Conservation (phyloP, 2,329 filamentous ascomycete species). For the Nemania sp. region DNA sequence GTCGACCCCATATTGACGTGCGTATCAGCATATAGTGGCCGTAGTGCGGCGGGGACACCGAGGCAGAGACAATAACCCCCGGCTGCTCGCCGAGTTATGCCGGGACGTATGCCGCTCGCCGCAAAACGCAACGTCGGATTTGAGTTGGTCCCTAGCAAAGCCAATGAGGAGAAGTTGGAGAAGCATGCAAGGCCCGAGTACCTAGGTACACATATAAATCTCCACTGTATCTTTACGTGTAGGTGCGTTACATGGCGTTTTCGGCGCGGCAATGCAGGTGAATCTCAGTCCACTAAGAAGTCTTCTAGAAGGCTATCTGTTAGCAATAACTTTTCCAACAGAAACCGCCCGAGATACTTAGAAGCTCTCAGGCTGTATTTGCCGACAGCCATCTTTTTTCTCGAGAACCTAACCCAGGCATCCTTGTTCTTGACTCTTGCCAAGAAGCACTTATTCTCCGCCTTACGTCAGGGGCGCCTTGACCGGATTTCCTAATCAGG, state of each 20-base stretch:
- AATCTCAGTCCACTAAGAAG: constrained; percentile 1
- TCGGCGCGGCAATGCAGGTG: background rate
- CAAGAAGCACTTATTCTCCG: constrained; percentile 12
- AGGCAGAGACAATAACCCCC: background rate
- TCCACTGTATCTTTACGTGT: background rate
- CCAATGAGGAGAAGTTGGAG: constrained; percentile 10
- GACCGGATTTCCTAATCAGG: constrained; percentile 33
- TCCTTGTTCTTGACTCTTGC: background rate
- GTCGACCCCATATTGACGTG: background rate
- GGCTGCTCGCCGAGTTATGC: constrained; percentile 16
- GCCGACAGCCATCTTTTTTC: background rate
- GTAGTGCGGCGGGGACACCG: constrained; percentile 12
- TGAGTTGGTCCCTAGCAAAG: background rate
- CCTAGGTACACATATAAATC: background rate
- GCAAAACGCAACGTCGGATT: constrained; percentile 6
- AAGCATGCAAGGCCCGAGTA: background rate
- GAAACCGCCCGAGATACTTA: background rate
- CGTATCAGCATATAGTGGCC: constrained; percentile 2
- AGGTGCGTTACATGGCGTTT: constrained; percentile 1
- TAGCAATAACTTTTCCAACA: background rate
- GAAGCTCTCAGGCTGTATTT: background rate
- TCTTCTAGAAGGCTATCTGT: background rate
- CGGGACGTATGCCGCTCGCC: constrained; percentile 11
- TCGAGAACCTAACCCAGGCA: background rate
- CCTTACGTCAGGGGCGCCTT: constrained; percentile 21